Percentiles rank a stretch among this genome's conserved stretches.
Conservation (phyloP, 371 early-diverging fungal genomes). For the Rhizomucor pusillus region DNA sequence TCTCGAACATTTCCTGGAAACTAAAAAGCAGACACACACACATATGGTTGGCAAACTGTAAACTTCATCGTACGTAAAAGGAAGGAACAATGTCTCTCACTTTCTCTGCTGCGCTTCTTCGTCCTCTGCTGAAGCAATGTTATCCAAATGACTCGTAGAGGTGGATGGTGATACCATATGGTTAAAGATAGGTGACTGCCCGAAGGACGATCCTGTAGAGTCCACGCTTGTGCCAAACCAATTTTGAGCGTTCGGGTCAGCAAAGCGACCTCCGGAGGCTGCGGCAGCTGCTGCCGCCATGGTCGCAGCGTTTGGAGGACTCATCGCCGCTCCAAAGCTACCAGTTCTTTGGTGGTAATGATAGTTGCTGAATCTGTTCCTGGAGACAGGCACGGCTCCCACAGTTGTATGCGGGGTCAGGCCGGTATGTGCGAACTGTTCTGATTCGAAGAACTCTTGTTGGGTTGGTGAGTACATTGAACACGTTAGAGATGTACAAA, state of each 20-base stretch:
- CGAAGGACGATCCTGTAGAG: slow-evolving; percentile 45
- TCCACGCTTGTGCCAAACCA: slow-evolving; percentile 50
- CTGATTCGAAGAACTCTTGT: slow-evolving; percentile 29
- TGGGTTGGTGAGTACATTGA: slow-evolving; percentile 36
- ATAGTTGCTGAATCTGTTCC: slow-evolving; percentile 20
- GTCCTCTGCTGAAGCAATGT: slow-evolving; percentile 19
- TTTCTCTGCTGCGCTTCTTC: slow-evolving; percentile 3
- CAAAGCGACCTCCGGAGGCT: slow-evolving; percentile 12
- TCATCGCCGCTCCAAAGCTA: slow-evolving; percentile 35
- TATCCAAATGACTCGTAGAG: slow-evolving; percentile 38
- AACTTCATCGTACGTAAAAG: no score
- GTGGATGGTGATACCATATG: slow-evolving; percentile 42
- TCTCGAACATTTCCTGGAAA: slow-evolving; percentile 52
- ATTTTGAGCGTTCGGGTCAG: slow-evolving; percentile 13
- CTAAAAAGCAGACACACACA: no score
- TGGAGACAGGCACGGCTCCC: slow-evolving; percentile 32
- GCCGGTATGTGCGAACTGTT: slow-evolving; percentile 8
- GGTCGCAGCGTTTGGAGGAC: slow-evolving; percentile 12
- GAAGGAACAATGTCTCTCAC: no score
- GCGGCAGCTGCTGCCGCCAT: not conserved
- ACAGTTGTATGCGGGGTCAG: slow-evolving; percentile 31
- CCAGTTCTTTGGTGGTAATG: slow-evolving; percentile 24
- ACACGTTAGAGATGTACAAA: no score
- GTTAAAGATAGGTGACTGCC: slow-evolving; percentile 36
- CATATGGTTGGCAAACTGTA: no score